These are phyloP conservation scores for Miamiensis avidus DNA, from an alignment of 169 alveolate species.

Conservation along the genomic window DNA sequence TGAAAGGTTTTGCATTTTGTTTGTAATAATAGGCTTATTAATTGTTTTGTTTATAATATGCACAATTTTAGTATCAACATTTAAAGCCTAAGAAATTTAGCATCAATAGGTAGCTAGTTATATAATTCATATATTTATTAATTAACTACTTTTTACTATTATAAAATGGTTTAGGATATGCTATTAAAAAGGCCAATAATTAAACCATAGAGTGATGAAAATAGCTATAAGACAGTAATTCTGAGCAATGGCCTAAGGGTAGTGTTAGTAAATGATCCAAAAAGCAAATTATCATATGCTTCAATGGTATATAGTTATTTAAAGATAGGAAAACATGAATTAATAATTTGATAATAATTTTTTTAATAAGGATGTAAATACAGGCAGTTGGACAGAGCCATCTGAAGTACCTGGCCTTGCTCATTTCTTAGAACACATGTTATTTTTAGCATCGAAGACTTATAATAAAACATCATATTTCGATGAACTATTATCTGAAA, in stretches of 20 bases:
- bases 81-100: neutral
- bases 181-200: constrained; percentile 1
- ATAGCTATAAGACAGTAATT: constrained; percentile 39
- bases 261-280: constrained; percentile 22
- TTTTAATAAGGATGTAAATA: constrained; percentile 66
- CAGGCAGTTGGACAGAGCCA: constrained; percentile 67
- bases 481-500: constrained; percentile 44
- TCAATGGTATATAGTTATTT: too few species aligned
- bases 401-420: constrained; percentile 72
- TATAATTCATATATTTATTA: too few species aligned
- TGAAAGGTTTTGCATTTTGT: neutral
- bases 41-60: neutral
- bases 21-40: neutral
- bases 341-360: too few species aligned
- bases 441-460: constrained; percentile 66
- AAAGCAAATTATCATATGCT: constrained; percentile 51
- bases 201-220: constrained; percentile 44
- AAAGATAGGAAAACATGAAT: too few species aligned
- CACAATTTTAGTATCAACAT: neutral
- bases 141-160: too few species aligned
- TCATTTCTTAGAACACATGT: constrained; percentile 84
- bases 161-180: too few species aligned
- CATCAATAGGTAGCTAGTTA: too few species aligned
- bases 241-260: constrained; percentile 39
- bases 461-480: constrained; percentile 69